Percentiles rank a stretch among this genome's conserved stretches.
phyloP scores from a whole-genome alignment of 1,284 basidiomycete genomes.

The Chiua sp. region DNA sequence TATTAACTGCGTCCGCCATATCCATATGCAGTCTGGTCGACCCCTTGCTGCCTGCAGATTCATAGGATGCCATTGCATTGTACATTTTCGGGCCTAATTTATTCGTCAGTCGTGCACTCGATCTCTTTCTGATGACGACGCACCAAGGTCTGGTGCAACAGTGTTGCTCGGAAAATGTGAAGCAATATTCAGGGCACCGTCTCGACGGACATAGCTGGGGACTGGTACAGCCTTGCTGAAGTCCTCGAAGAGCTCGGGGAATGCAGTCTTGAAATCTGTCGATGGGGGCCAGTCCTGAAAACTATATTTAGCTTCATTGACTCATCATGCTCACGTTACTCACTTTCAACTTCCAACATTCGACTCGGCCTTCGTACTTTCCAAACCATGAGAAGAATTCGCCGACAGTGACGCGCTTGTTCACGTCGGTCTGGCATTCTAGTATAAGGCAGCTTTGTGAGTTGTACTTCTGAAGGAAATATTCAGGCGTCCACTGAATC shows the following conservation, averaged over 20 bases:
- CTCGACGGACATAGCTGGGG: conserved; percentile 86
- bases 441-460: conserved; percentile 73
- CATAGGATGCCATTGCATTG: conserved; percentile 73
- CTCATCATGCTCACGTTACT: conserved; percentile 27
- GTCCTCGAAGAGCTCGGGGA: conserved; percentile 89
- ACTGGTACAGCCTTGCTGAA: conserved; percentile 86
- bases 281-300: conserved; percentile 90
- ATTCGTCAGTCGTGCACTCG: conserved; percentile 36
- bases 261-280: conserved; percentile 81
- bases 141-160: conserved; percentile 86
- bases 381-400: conserved; percentile 88
- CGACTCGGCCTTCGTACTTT: conserved; percentile 56
- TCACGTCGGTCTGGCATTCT: conserved; percentile 78
- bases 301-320: conserved; percentile 10
- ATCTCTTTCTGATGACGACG: conserved; percentile 19
- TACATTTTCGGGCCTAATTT: conserved; percentile 79
- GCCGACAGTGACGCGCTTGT: conserved; percentile 66
- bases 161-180: conserved; percentile 88
- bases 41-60: conserved; percentile 70
- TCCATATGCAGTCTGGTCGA: conserved; percentile 95
- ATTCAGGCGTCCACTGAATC: conserved; percentile 81
- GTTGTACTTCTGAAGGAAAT: conserved; percentile 76
- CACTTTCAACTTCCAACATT: conserved; percentile 85
- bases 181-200: conserved; percentile 88
- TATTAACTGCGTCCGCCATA: conserved; percentile 94